A percentile compares a stretch with the other conserved stretches of the same genome.
phyloP scores from a whole-genome alignment of 1,284 basidiomycete species.

The Ceratobasidium sp. region DNA sequence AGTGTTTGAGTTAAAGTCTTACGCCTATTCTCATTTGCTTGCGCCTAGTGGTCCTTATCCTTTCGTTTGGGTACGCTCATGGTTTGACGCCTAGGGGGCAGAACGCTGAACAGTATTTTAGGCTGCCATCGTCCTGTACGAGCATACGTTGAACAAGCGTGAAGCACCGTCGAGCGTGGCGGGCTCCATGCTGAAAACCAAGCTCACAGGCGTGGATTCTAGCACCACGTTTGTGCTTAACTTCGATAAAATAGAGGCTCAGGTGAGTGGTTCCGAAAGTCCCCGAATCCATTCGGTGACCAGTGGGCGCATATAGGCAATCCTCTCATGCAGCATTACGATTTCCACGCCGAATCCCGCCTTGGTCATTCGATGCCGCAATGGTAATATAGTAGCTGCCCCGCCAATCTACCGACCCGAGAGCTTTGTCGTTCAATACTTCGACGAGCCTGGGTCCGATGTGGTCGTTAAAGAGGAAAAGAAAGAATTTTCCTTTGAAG shows the following conservation, averaged over 20 bases:
- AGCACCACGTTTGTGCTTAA: constrained; percentile 80
- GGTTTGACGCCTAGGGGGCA: background rate
- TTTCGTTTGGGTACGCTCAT: constrained; percentile 46
- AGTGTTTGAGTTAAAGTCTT: background rate
- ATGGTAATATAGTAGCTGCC: constrained; percentile 71
- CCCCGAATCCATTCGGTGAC: background rate
- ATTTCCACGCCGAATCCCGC: constrained; percentile 44
- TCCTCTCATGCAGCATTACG: constrained; percentile 48
- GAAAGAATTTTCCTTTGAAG: constrained; percentile 58
- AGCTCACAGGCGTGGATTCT: constrained; percentile 81
- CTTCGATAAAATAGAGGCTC: constrained; percentile 67
- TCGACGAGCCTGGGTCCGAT: constrained; percentile 64
- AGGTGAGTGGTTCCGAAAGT: constrained; percentile 16
- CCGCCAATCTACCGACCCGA: constrained; percentile 72
- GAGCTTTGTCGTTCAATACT: constrained; percentile 71
- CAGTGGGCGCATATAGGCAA: constrained; percentile 37
- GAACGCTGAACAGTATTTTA: constrained; percentile 52
- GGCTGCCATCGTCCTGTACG: constrained; percentile 82
- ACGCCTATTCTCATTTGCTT: background rate
- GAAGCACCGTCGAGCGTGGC: constrained; percentile 58
- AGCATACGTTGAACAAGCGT: constrained; percentile 74
- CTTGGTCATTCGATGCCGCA: constrained; percentile 57
- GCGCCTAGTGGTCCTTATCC: constrained; percentile 47
- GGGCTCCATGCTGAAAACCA: constrained; percentile 66
- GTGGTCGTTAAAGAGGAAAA: constrained; percentile 49